Percentiles rank a stretch among this genome's conserved stretches.
phyloP scores from a whole-genome alignment of 805 yeast genomes.

The Saturnispora hagleri region DNA sequence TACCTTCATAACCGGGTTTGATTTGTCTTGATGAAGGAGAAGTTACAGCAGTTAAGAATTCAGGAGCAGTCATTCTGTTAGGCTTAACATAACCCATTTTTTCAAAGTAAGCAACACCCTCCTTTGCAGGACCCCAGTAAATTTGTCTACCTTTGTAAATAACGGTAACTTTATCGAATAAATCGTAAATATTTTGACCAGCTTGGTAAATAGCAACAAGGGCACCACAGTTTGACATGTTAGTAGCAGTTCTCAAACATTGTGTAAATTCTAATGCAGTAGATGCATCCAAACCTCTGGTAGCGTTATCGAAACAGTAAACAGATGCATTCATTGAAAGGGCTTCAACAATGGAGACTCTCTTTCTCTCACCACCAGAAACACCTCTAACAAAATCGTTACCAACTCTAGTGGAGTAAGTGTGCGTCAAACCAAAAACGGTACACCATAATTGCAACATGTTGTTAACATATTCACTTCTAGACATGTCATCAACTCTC shows the following conservation, averaged over 20 bases:
- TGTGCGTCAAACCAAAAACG: conserved; percentile 50
- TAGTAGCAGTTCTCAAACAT: conserved; percentile 54
- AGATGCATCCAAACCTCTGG: conserved; percentile 65
- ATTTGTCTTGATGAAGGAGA: conserved; percentile 50
- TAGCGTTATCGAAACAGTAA: conserved; percentile 61
- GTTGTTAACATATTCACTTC: conserved; percentile 33
- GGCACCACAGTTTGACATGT: conserved; percentile 47
- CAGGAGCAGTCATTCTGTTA: conserved; percentile 60
- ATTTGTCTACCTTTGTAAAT: conserved; percentile 55
- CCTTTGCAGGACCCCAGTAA: conserved; percentile 45
- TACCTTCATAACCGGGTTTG: conserved; percentile 43
- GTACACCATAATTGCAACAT: conserved; percentile 43
- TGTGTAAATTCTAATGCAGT: conserved; percentile 59
- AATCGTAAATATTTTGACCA: conserved; percentile 52
- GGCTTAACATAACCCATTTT: conserved; percentile 62
- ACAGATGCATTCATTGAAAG: conserved; percentile 44
- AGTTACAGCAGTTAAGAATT: conserved; percentile 57
- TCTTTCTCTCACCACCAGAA: conserved; percentile 66
- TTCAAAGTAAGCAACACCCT: conserved; percentile 46
- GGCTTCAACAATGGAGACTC: conserved; percentile 62
- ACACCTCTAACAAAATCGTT: conserved; percentile 58
- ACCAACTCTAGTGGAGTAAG: conserved; percentile 54
- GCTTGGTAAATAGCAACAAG: conserved; percentile 62
- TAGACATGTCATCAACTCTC: conserved; percentile 33
- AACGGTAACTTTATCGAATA: conserved; percentile 52